These are phyloP conservation scores for Boletales sp. DNA, from an alignment of 768 basidiomycete species.

Conservation along the genomic window DNA sequence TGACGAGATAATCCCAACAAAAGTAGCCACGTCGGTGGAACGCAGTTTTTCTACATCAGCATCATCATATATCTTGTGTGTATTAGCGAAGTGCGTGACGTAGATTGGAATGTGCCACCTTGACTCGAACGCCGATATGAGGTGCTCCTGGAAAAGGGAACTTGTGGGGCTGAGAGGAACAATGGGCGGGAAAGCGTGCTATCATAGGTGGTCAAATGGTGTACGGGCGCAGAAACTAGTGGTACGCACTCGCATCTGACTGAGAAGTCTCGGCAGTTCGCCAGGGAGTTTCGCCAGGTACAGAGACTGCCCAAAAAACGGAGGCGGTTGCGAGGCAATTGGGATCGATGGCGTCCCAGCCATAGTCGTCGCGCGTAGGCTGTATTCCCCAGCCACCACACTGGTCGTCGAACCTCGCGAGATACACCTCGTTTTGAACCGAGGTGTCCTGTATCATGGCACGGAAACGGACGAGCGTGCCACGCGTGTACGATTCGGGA, in stretches of 20 bases:
- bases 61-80: constrained; percentile 55
- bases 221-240: not conserved
- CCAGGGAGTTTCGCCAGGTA: constrained; percentile 71
- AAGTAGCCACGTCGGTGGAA: constrained; percentile 59
- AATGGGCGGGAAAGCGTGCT: constrained; percentile 26
- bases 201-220: not conserved
- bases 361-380: constrained; percentile 25
- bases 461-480: constrained; percentile 67
- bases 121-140: constrained; percentile 72
- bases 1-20: constrained; percentile 68
- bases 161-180: constrained; percentile 49
- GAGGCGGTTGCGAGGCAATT: constrained; percentile 57
- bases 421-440: constrained; percentile 67
- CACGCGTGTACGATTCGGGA: constrained; percentile 45
- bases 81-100: constrained; percentile 1
- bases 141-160: constrained; percentile 51
- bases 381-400: constrained; percentile 77
- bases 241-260: constrained; percentile 16
- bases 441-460: constrained; percentile 86
- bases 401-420: constrained; percentile 42
- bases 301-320: constrained; percentile 68
- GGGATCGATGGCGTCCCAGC: constrained; percentile 35
- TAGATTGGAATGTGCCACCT: constrained; percentile 38
- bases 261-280: constrained; percentile 33
- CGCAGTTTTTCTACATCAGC: constrained; percentile 44